Conservation (phyloP, 164 flowering plant genomes). For the Cinnamomum micranthum region DNA sequence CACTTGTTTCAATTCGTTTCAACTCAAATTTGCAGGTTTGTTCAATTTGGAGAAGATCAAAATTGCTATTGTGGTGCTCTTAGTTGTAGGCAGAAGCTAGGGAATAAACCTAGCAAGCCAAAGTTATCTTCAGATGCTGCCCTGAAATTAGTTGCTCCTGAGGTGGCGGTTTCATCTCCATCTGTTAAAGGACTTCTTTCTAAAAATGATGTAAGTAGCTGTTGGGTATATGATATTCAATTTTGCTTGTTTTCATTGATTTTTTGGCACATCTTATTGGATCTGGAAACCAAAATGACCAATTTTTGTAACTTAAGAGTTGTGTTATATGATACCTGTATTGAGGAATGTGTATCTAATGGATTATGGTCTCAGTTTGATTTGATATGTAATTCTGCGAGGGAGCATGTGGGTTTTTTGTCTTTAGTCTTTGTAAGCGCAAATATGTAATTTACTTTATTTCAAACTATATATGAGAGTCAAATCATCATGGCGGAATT, state of each 20-base stretch:
- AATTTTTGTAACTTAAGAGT: neutral
- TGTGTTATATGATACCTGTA: neutral
- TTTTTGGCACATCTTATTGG: slow-evolving; percentile 1
- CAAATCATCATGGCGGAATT: too few relatives aligned
- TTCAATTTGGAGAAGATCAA: slow-evolving; percentile 99
- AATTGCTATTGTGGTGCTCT: slow-evolving; percentile 92
- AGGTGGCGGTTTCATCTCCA: slow-evolving; percentile 49
- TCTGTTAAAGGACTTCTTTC: slow-evolving; percentile 37
- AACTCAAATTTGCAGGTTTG: slow-evolving; percentile 71
- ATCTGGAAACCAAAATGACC: neutral
- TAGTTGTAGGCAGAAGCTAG: slow-evolving; percentile 80
- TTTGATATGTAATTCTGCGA: neutral
- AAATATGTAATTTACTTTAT: neutral
- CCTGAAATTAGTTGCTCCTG: slow-evolving; percentile 54
- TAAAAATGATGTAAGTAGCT: slow-evolving; percentile 27
- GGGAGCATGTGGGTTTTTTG: neutral
- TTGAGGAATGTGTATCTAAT: neutral
- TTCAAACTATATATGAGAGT: neutral
- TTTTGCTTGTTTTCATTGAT: neutral
- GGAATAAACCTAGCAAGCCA: slow-evolving; percentile 75
- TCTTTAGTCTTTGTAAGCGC: neutral
- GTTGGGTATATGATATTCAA: neutral
- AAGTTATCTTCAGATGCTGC: slow-evolving; percentile 71
- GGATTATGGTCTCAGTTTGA: neutral
- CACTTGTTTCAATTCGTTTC: too few relatives aligned